Evolutionary conservation across 1,139 yeast genomes (phyloP), one percentile per base, ranked within the genome.

Genomic region (Hyphopichia pseudoburtonii): DNA sequence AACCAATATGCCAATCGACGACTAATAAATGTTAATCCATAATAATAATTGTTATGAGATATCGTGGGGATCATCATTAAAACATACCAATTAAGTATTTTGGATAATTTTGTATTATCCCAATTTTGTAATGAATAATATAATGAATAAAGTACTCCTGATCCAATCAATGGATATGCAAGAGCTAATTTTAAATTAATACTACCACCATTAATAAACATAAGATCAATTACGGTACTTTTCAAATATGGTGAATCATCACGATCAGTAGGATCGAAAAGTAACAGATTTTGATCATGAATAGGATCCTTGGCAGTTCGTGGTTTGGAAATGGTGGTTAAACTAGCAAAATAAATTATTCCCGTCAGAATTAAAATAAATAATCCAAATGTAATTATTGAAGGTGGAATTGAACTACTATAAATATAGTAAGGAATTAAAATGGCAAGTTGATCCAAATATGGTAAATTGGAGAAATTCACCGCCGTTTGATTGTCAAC

Each of bases 251-350:
- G 41, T 6, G 60, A 53, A 8, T 44, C 45, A 41, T 74, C 78
- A 28, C 64, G 56, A 47, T 77, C 82, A 1, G 70, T 46, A 9
- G 72, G 73, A 48, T 78, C 80, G 54, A 64, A 78, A 17, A 62
- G 46, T 2, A 62, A 62, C 33, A 65, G 66, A 3, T 42, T 39
- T 17, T 39, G 42, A 19, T 62, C 58, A 7, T 49, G 45, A 34
- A 59, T 60, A 2, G 82, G 74, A 15, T 60, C 62, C 12, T 52
- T 47, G 1, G 81, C 80, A 38, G 65, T 65, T 8, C 39, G 28
- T 0, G 83, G 83, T 41, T 64, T 62, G 28, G 61, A 55, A 9
- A 78, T 36, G 0, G 80, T 62, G 7, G 73, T 57, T 44, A 51
- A 61, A 17, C 75, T 52, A 1, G 76, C 80, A 10, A 64, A 34